These are phyloP conservation scores for Recurvomyces mirabilis DNA, from an alignment of 495 filamentous ascomycete species.

Conservation along the genomic window DNA sequence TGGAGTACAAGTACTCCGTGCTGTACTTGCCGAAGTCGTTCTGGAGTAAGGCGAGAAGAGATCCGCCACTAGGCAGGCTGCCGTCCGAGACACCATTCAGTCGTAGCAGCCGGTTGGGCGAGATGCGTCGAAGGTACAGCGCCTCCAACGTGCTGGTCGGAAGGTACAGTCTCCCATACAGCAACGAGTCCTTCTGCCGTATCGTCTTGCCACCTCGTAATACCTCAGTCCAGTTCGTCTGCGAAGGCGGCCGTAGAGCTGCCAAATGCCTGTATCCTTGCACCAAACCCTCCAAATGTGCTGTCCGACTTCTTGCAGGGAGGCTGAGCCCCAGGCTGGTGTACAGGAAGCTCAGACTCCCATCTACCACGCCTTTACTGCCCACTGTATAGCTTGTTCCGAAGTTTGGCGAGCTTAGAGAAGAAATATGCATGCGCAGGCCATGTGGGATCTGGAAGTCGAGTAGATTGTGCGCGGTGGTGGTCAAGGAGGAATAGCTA, in stretches of 20 bases:
- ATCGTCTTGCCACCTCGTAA: constrained; percentile 39
- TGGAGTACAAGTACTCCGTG: constrained; percentile 82
- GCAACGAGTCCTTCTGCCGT: constrained; percentile 47
- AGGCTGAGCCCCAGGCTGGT: constrained; percentile 59
- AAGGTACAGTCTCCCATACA: constrained; percentile 84
- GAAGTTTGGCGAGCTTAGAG: constrained; percentile 80
- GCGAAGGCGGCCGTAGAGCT: constrained; percentile 39
- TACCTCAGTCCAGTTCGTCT: constrained; percentile 39
- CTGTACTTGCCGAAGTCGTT: constrained; percentile 82
- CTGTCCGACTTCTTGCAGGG: constrained; percentile 43
- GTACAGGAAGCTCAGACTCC: constrained; percentile 84
- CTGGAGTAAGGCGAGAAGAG: constrained; percentile 66
- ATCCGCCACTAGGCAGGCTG: constrained; percentile 61
- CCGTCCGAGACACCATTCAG: constrained; percentile 72
- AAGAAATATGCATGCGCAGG: constrained; percentile 74
- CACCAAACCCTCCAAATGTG: constrained; percentile 54
- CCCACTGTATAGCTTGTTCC: constrained; percentile 83
- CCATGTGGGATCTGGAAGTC: constrained; percentile 73
- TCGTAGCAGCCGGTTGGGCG: constrained; percentile 65
- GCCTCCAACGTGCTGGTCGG: constrained; percentile 77
- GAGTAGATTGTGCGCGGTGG: constrained; percentile 73
- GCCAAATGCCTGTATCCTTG: constrained; percentile 58
- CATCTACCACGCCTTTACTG: constrained; percentile 75
- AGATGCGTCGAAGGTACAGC: constrained; percentile 71
- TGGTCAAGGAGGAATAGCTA: constrained; percentile 77